Conservation (phyloP, 441 rosid species). For the Gossypium lobatum region DNA sequence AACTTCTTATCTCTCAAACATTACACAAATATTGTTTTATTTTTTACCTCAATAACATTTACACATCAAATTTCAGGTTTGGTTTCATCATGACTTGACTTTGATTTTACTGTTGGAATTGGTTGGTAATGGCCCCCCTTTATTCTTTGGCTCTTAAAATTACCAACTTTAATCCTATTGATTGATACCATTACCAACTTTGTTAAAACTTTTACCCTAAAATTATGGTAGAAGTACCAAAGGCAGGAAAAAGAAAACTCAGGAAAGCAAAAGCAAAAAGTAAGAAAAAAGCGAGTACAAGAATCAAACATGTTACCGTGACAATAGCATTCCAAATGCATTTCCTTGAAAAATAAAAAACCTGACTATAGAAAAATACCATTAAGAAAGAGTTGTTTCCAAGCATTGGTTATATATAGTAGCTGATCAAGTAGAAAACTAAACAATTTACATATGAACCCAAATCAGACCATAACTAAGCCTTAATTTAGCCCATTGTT, state of each 20-base stretch:
- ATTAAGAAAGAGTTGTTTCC: background rate
- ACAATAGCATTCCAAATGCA: background rate
- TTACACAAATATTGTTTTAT: background rate
- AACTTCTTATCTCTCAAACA: background rate
- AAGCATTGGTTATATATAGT: background rate
- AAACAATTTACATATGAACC: background rate
- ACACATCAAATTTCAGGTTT: background rate
- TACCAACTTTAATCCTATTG: background rate
- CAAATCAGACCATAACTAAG: background rate
- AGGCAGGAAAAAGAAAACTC: background rate
- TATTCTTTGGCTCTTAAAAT: background rate
- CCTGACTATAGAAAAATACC: background rate
- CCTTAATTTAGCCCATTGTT: background rate
- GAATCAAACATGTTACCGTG: slow-evolving; percentile 2
- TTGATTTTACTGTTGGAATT: background rate
- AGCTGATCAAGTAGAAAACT: background rate
- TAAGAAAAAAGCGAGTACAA: background rate
- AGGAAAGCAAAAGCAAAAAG: background rate
- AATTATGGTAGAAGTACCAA: background rate
- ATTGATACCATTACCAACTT: slow-evolving; percentile 1
- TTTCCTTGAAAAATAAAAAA: background rate
- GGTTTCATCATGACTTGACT: background rate
- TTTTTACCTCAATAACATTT: background rate
- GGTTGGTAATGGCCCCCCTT: background rate
- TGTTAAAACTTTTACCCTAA: slow-evolving; percentile 1